Base-by-base conservation (phyloP, 1,284 basidiomycete species). In the Golubevia pallescens region DNA sequence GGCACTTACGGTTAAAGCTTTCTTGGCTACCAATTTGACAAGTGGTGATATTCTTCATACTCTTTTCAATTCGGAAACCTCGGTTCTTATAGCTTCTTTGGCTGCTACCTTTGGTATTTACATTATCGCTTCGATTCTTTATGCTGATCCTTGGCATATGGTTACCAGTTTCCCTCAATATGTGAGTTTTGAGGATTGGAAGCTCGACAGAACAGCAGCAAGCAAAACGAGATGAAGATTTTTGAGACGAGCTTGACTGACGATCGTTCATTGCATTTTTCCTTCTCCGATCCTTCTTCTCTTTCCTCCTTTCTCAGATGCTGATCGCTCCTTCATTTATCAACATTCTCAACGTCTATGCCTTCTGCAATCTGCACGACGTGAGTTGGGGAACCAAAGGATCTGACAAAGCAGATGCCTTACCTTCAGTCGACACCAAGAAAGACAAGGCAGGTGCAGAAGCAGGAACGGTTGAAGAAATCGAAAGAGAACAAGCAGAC, bases 101-200 rank as follows among this genome's bases (percentile, higher is more conserved):
- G 76, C 80, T 8, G 82, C 82, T 8, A 85, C 80, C 51, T 85
- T 81, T 61, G 82, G 81, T 20, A 71, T 85, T 55, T 85, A 85
- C 86, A 88, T 95, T 68, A 85, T 93, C 28, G 90, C 93, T 1
- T 97, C 94, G 1, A 90, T 95, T 86, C 90, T 97, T 77, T 98
- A 95, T 81, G 93, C 95, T 67, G 95, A 98, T 87, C 95, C 95
- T 4, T 97, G 95, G 95, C 95, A 98, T 86, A 93, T 99, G 92
- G 90, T 96, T 86, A 94, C 93, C n/a, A 95, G 93, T 79, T 95
- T 97, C 89, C 88, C 92, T 74, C 95, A 97, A 86, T 98, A 97
- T 86, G 87, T 97, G 28, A 71, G 73, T 64, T 61, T 73, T 57
- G 69, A 16, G 6, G 32, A 16, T 5, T 4, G 10, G 34, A 38